These are phyloP conservation scores for Ochetophila trinervis DNA, from an alignment of 306 rosid species.

Conservation along the genomic window DNA sequence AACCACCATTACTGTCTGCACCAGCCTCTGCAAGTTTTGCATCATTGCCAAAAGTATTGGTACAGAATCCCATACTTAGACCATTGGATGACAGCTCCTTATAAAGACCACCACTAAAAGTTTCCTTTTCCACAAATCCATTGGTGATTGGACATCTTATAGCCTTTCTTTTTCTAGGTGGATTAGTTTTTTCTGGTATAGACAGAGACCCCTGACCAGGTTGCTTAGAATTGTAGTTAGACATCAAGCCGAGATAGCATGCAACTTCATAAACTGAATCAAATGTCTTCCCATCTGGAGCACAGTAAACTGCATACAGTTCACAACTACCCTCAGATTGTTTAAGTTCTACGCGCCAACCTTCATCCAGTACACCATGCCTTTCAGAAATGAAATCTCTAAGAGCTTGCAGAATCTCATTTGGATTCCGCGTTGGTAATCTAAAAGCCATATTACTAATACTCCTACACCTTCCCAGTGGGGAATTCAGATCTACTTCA, in stretches of 20 bases:
- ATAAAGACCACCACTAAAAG: conserved; percentile 32
- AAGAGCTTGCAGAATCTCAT: conserved; percentile 85
- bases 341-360: conserved; percentile 93
- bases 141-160: conserved; percentile 41
- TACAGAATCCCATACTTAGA: conserved; percentile 32
- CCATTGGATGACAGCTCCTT: conserved; percentile 52
- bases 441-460: conserved; percentile 48
- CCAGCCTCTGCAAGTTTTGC: conserved; percentile 40
- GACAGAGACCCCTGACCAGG: conserved; percentile 58
- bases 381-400: conserved; percentile 78
- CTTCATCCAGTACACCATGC: conserved; percentile 87
- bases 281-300: conserved; percentile 92
- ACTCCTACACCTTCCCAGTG: conserved; percentile 55
- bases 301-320: conserved; percentile 79
- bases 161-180: conserved; percentile 68
- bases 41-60: conserved; percentile 37
- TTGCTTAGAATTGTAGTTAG: conserved; percentile 54
- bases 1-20: conserved; percentile 36
- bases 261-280: conserved; percentile 96
- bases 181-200: conserved; percentile 43
- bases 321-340: conserved; percentile 62
- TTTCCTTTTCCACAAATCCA: conserved; percentile 67
- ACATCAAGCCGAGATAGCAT: conserved; percentile 69
- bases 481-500: conserved; percentile 52
- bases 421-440: conserved; percentile 49